Conservation (phyloP, 148 eudicot species). For the Nepenthes mirabilis region DNA sequence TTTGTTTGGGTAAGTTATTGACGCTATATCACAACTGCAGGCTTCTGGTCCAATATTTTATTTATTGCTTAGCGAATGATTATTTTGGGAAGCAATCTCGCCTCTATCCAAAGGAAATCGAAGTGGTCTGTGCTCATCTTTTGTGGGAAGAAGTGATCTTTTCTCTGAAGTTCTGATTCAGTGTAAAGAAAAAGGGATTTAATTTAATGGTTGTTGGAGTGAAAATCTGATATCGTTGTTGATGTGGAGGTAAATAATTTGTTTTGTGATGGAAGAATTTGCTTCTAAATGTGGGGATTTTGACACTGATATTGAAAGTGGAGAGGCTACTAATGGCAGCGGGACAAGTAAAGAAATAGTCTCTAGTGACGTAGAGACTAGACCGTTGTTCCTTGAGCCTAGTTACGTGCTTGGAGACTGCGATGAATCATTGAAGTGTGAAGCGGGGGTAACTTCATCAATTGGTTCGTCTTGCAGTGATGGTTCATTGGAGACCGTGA, state of each 20-base stretch:
- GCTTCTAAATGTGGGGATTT: slow-evolving; percentile 19
- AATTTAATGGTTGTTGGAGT: no score
- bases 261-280: slow-evolving; percentile 24
- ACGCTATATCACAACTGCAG: no score
- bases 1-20: no score
- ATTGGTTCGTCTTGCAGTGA: slow-evolving; percentile 8
- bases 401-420: slow-evolving; percentile 8
- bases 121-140: no score
- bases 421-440: slow-evolving; percentile 16
- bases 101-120: no score
- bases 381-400: neutral
- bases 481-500: slow-evolving; percentile 15
- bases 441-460: slow-evolving; percentile 11
- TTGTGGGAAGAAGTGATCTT: no score
- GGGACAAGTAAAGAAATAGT: slow-evolving; percentile 2
- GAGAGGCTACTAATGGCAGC: slow-evolving; percentile 16
- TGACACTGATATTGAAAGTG: slow-evolving; percentile 50
- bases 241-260: slow-evolving; percentile 6
- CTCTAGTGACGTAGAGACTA: neutral
- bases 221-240: neutral
- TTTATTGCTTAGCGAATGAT: no score
- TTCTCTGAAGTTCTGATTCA: no score
- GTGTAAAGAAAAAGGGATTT: no score
- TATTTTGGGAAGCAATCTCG: no score
- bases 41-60: no score